Percentiles rank a stretch among this genome's conserved stretches.
Conservation (phyloP, 208 protist genomes). For the Acanthamoeba lugdunensis region DNA sequence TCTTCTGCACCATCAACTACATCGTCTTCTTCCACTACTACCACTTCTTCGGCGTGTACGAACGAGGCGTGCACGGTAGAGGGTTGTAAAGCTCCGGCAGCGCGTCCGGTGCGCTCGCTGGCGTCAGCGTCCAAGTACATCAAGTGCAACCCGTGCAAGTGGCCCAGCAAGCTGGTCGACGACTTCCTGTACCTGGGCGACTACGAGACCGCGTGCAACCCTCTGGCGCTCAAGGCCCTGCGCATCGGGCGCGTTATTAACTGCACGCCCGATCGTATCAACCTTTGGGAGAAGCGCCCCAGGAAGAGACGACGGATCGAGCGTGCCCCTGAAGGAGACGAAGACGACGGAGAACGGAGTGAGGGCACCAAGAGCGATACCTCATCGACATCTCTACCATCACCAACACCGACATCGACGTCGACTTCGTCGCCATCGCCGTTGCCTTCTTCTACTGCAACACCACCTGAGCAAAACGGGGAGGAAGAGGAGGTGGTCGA, state of each 20-base stretch:
- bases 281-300: not conserved
- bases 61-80: not conserved
- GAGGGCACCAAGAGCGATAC: not conserved
- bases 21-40: not conserved
- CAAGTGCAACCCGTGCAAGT: not conserved
- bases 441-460: not conserved
- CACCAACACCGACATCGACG: not conserved
- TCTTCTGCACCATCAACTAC: not conserved
- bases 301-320: not conserved
- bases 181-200: constrained; percentile 38
- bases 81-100: not conserved
- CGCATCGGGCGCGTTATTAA: not conserved
- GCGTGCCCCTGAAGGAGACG: not conserved
- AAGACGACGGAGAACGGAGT: not conserved
- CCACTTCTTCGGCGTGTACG: not conserved
- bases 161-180: not conserved
- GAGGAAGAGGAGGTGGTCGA: not conserved
- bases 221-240: not conserved
- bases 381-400: not conserved
- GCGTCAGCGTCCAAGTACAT: constrained; percentile 1
- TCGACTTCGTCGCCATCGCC: not conserved
- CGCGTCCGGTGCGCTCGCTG: not conserved
- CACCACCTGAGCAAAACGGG: not conserved
- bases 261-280: constrained; percentile 16
- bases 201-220: constrained; percentile 16